Conservation (phyloP, 2,329 filamentous ascomycete species). For the Pseudocercospora crystallina region DNA sequence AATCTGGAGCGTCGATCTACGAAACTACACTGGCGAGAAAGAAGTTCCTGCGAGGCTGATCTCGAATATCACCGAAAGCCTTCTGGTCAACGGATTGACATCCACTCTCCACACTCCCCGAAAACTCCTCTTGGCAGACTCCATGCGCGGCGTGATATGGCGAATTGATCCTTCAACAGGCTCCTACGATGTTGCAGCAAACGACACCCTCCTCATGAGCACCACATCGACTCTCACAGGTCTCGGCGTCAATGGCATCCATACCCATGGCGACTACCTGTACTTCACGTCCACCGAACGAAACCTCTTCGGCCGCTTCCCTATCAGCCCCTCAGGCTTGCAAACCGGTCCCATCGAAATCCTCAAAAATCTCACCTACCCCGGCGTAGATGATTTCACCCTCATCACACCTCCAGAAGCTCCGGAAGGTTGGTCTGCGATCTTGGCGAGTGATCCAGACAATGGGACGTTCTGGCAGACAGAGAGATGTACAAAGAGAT, state of each 20-base stretch:
- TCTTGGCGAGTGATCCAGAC: too few species aligned
- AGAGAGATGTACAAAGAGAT: too few species aligned
- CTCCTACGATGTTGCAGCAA: neutral
- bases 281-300: neutral
- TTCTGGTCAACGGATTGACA: neutral
- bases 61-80: neutral
- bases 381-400: neutral
- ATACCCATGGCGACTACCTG: neutral
- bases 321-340: neutral
- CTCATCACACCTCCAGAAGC: too few species aligned
- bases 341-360: neutral
- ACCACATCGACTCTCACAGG: neutral
- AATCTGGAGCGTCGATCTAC: neutral
- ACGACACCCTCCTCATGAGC: neutral
- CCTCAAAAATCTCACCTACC: neutral
- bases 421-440: too few species aligned
- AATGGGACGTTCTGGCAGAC: too few species aligned
- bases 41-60: neutral
- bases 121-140: neutral
- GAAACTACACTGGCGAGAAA: neutral
- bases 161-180: neutral
- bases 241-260: neutral
- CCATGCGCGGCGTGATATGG: neutral
- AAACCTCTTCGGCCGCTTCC: neutral
- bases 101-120: neutral